Conservation (phyloP, 2,329 filamentous ascomycete species). For the Aplosporella prunicola region DNA sequence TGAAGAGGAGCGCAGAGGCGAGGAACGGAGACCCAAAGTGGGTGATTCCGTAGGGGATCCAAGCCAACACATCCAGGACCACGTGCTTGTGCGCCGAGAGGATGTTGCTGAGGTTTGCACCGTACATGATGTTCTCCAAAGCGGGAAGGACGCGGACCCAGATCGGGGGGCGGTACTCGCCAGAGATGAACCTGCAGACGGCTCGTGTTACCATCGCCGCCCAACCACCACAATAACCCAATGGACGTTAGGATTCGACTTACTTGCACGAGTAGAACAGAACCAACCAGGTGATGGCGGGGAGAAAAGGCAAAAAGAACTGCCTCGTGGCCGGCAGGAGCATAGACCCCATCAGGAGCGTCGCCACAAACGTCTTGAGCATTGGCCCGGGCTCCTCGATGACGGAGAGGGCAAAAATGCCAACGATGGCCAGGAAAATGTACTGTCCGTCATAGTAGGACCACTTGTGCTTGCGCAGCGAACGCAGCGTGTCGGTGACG, state of each 20-base stretch:
- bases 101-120: slow-evolving; percentile 91
- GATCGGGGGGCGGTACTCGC: slow-evolving; percentile 81
- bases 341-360: slow-evolving; percentile 58
- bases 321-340: slow-evolving; percentile 79
- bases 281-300: slow-evolving; percentile 76
- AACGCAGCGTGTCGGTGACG: slow-evolving; percentile 64
- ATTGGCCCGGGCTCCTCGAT: slow-evolving; percentile 70
- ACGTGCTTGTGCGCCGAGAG: slow-evolving; percentile 81
- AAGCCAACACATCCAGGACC: slow-evolving; percentile 77
- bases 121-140: slow-evolving; percentile 92
- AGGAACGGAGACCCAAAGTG: slow-evolving; percentile 83
- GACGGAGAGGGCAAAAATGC: slow-evolving; percentile 74
- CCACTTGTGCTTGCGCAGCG: slow-evolving; percentile 71
- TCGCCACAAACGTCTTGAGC: slow-evolving; percentile 63
- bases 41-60: slow-evolving; percentile 85
- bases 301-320: slow-evolving; percentile 80
- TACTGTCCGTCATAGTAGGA: slow-evolving; percentile 79
- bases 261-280: slow-evolving; percentile 93
- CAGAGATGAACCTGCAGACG: slow-evolving; percentile 68
- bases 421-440: slow-evolving; percentile 58
- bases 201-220: slow-evolving; percentile 1
- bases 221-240: background rate
- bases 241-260: slow-evolving; percentile 32
- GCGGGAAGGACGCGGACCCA: slow-evolving; percentile 93
- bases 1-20: slow-evolving; percentile 69